Conservation (phyloP, 2,329 filamentous ascomycete species). For the Pseudogymnoascus sp. region DNA sequence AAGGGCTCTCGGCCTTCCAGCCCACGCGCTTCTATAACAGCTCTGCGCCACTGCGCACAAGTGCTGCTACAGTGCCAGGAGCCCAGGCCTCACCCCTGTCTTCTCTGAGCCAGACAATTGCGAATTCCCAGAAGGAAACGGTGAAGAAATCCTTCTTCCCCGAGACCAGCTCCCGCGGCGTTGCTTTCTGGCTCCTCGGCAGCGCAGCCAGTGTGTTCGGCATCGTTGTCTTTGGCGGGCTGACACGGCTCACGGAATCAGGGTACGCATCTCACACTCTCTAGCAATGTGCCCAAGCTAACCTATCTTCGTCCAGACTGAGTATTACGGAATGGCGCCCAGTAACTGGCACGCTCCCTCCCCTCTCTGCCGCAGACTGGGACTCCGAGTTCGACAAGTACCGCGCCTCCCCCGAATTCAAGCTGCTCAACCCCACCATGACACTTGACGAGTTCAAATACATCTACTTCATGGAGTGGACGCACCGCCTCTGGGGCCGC, state of each 20-base stretch:
- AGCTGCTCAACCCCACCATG: conserved; percentile 89
- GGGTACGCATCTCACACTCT: conserved; percentile 52
- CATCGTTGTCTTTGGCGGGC: conserved; percentile 88
- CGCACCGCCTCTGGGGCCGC: conserved; percentile 88
- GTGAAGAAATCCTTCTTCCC: conserved; percentile 23
- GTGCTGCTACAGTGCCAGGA: conserved; percentile 7
- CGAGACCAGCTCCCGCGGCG: conserved; percentile 62
- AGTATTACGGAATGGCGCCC: conserved; percentile 99
- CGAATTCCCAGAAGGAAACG: conserved; percentile 11
- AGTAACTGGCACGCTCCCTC: conserved; percentile 85
- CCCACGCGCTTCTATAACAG: conserved; percentile 26
- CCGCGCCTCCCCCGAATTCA: conserved; percentile 84
- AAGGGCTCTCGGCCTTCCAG: conserved; percentile 2
- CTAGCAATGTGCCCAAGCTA: conserved; percentile 9
- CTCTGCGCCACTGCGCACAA: conserved; percentile 15
- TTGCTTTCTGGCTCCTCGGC: conserved; percentile 87
- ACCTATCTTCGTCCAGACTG: conserved; percentile 47
- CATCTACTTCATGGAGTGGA: conserved; percentile 99
- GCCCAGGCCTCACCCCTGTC: conserved; percentile 19
- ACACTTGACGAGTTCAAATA: conserved; percentile 89
- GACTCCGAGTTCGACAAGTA: conserved; percentile 91
- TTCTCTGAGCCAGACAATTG: conserved; percentile 21
- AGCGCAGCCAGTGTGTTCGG: conserved; percentile 93
- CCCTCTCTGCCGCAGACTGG: conserved; percentile 74
- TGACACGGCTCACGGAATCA: conserved; percentile 92